Percentiles rank a stretch among this genome's conserved stretches.
Conservation (phyloP, 495 filamentous ascomycete species). For the Xylaria grammica region DNA sequence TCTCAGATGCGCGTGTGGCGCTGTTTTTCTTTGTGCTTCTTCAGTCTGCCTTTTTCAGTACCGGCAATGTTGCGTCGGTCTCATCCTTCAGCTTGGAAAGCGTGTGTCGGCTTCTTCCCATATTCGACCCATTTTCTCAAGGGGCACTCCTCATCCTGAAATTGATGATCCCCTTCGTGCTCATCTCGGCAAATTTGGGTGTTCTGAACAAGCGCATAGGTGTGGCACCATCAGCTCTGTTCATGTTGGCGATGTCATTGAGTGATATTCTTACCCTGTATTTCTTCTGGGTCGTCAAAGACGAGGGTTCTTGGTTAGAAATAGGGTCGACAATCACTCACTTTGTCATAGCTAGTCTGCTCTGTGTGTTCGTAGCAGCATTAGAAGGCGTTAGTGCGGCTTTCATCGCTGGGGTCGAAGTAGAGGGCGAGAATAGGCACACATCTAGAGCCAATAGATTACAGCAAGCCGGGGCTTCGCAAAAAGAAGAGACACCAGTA, state of each 20-base stretch:
- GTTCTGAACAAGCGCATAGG: constrained; percentile 87
- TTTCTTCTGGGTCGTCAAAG: constrained; percentile 96
- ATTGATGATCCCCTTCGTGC: constrained; percentile 89
- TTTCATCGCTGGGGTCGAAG: constrained; percentile 81
- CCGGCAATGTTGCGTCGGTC: constrained; percentile 93
- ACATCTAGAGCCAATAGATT: constrained; percentile 31
- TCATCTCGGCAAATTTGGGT: constrained; percentile 91
- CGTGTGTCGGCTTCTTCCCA: constrained; percentile 87
- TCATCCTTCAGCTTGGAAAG: constrained; percentile 94
- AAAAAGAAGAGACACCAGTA: not conserved
- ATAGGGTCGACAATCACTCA: constrained; percentile 96
- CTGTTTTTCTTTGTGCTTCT: constrained; percentile 95
- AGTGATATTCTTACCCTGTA: constrained; percentile 92
- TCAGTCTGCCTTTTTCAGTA: constrained; percentile 96
- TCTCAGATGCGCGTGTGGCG: constrained; percentile 83
- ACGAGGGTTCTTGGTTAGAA: constrained; percentile 96
- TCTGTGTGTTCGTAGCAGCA: constrained; percentile 89
- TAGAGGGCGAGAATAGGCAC: constrained; percentile 49
- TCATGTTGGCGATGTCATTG: constrained; percentile 93
- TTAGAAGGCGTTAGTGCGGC: constrained; percentile 86
- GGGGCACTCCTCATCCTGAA: constrained; percentile 87
- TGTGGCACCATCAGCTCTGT: constrained; percentile 81
- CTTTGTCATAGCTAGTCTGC: constrained; percentile 86
- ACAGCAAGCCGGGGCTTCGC: not conserved
- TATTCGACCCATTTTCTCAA: constrained; percentile 95